Base-by-base conservation (phyloP, 345 rosid species). In the Physaria fendleri region DNA sequence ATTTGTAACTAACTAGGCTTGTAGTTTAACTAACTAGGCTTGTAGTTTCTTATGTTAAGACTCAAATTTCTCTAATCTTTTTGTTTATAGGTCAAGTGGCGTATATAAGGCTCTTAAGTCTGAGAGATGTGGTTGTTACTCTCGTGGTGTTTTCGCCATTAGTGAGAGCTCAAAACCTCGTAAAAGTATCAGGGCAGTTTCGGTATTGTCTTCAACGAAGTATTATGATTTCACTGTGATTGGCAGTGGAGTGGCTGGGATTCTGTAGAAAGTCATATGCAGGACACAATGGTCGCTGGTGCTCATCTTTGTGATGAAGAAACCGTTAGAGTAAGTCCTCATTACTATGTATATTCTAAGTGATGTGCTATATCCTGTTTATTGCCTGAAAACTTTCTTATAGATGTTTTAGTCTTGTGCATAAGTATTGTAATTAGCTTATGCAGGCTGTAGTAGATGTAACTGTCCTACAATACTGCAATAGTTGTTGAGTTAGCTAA, bases 221-320 rank as follows among this genome's bases (percentile, higher is more conserved):
- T 85, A 71, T 61, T 89, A 82, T 65, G 99, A 93, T 81, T 93
- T 86, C 77, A 73, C 82, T 24, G 85, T 93, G 37, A 87, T 93
- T 68, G 97, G 99, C 28, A 93, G 99, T 69, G 99, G 99, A 57
- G 81, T 93, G 65, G 99, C 99, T 14, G 99, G 38, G 99, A 93
- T 76, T 93, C 99, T 32, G 97, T 93, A 5, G 99, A 93, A 81
- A 93, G 90, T 74, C 99, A 93, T 76, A 76, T 93, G 94, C 90
- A 73, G 73, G 97, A 93, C 65, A 93, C 99, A 2, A 89, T 93
- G 45, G 86, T 89, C 16, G 99, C 95, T 2, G 99, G 99, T 65
- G 97, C 90, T 73, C 73, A 89, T 76, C 86, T 93, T 15, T 93
- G 95, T 42, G 99, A 93, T 70, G 90, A 89, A 71, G 97, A 89